Percentiles rank a stretch among this genome's conserved stretches.
phyloP scores from a whole-genome alignment of 768 basidiomycete genomes.

The Sutorius australiensis region DNA sequence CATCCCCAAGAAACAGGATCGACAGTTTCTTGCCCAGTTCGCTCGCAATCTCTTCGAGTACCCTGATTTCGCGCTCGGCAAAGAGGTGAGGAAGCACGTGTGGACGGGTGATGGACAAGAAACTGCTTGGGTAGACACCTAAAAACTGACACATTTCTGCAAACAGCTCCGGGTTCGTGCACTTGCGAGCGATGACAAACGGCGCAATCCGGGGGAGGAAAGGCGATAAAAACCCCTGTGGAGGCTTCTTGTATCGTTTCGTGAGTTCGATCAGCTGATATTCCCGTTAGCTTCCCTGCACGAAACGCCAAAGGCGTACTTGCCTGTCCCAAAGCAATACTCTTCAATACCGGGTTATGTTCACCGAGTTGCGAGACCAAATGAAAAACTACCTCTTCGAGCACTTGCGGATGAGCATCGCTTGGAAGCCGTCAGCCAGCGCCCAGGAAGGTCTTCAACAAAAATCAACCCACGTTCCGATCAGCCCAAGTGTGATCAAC shows the following conservation, averaged over 20 bases:
- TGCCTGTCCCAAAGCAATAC: conserved; percentile 66
- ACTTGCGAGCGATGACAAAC: conserved; percentile 57
- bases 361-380: conserved; percentile 66
- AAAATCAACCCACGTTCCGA: conserved; percentile 39
- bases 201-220: conserved; percentile 65
- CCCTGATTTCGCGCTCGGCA: conserved; percentile 52
- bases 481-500: conserved; percentile 54
- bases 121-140: conserved; percentile 49
- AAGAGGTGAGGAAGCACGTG: conserved; percentile 70
- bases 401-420: conserved; percentile 44
- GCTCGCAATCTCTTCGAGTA: conserved; percentile 58
- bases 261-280: conserved; percentile 56
- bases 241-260: conserved; percentile 53
- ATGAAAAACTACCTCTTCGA: conserved; percentile 57
- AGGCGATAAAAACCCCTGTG: conserved; percentile 66
- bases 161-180: conserved; percentile 55
- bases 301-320: conserved; percentile 6
- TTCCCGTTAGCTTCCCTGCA: conserved; percentile 2
- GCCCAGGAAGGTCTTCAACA: not conserved
- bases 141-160: conserved; percentile 68
- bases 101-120: conserved; percentile 59
- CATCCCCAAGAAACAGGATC: conserved; percentile 52
- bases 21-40: conserved; percentile 46
- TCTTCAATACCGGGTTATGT: conserved; percentile 65
- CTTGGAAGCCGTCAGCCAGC: conserved; percentile 32